Conservation (phyloP, 1,284 basidiomycete genomes). For the Binderoboletus segoi region DNA sequence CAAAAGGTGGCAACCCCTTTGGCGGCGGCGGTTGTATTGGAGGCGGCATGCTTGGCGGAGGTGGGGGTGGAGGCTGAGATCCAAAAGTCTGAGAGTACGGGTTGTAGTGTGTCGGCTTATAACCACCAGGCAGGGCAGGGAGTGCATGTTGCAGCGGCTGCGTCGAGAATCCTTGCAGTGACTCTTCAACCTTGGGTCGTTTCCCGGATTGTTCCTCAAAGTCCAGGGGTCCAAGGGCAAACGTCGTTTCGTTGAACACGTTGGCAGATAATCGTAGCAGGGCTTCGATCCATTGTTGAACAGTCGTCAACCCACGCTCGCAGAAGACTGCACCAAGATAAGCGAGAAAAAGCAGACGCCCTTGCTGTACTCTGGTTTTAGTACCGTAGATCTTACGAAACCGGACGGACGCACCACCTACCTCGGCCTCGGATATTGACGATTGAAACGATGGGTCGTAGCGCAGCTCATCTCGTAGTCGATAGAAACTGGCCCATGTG, state of each 20-base stretch:
- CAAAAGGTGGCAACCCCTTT: conserved; percentile 29
- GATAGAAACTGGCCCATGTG: conserved; percentile 61
- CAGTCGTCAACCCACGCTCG: conserved; percentile 53
- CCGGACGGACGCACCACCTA: conserved; percentile 32
- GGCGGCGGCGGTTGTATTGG: conserved; percentile 31
- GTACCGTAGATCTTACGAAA: conserved; percentile 16
- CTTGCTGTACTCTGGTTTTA: conserved; percentile 49
- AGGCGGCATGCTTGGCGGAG: conserved; percentile 30
- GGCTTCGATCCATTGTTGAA: conserved; percentile 60
- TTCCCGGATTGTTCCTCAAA: conserved; percentile 36
- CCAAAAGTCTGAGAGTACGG: conserved; percentile 29
- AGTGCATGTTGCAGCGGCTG: conserved; percentile 35
- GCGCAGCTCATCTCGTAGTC: conserved; percentile 57
- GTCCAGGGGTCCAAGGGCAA: conserved; percentile 26
- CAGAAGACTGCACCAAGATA: conserved; percentile 67
- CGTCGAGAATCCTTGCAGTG: conserved; percentile 35
- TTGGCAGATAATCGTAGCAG: conserved; percentile 45
- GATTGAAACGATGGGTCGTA: conserved; percentile 49
- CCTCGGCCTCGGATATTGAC: conserved; percentile 49
- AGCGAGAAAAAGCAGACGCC: conserved; percentile 57
- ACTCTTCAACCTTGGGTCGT: conserved; percentile 34
- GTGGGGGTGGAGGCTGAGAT: conserved; percentile 19
- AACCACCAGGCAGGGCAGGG: conserved; percentile 22
- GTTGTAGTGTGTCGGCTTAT: conserved; percentile 33
- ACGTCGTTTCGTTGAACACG: conserved; percentile 21